Evolutionary conservation across 2,329 filamentous ascomycete genomes (phyloP).

Genomic region (Microdochium nivale): DNA sequence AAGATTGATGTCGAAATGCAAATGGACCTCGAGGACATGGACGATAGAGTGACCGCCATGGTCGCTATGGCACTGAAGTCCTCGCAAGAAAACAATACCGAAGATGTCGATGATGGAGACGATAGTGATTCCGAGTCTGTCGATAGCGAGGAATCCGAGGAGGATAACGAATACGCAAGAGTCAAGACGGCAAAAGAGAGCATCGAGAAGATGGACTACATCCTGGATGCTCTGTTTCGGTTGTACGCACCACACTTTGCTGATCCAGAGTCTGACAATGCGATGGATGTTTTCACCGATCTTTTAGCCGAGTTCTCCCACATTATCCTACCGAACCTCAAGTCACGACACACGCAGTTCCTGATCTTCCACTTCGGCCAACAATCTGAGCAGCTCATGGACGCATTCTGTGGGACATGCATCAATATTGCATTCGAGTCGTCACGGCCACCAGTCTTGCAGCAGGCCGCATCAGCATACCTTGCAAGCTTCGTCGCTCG

Average conservation of each 20-base stretch:
- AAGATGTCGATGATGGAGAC: slow-evolving; percentile 43
- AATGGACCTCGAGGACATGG: slow-evolving; percentile 83
- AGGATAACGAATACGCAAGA: slow-evolving; percentile 51
- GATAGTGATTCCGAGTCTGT: slow-evolving; percentile 64
- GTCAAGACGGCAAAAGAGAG: slow-evolving; percentile 70
- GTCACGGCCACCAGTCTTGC: slow-evolving; percentile 62
- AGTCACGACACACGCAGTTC: slow-evolving; percentile 90
- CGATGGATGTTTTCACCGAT: slow-evolving; percentile 66
- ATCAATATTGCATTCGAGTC: slow-evolving; percentile 63
- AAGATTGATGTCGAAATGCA: slow-evolving; percentile 96
- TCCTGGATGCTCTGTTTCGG: slow-evolving; percentile 80
- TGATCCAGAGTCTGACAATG: slow-evolving; percentile 57
- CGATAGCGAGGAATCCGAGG: slow-evolving; percentile 58
- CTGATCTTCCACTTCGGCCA: slow-evolving; percentile 94
- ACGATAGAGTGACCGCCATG: slow-evolving; percentile 75
- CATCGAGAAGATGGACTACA: slow-evolving; percentile 83
- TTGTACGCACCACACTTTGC: slow-evolving; percentile 70
- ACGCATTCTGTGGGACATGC: slow-evolving; percentile 74
- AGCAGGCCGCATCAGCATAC: slow-evolving; percentile 83
- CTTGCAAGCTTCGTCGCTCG: slow-evolving; percentile 90
- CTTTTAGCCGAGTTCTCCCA: slow-evolving; percentile 79
- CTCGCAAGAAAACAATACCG: slow-evolving; percentile 34
- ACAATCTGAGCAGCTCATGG: slow-evolving; percentile 65
- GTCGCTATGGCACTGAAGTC: slow-evolving; percentile 48
- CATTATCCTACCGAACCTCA: slow-evolving; percentile 83